Evolutionary conservation across 2,329 filamentous ascomycete genomes (phyloP).

Genomic region (Ampelomyces quisqualis): DNA sequence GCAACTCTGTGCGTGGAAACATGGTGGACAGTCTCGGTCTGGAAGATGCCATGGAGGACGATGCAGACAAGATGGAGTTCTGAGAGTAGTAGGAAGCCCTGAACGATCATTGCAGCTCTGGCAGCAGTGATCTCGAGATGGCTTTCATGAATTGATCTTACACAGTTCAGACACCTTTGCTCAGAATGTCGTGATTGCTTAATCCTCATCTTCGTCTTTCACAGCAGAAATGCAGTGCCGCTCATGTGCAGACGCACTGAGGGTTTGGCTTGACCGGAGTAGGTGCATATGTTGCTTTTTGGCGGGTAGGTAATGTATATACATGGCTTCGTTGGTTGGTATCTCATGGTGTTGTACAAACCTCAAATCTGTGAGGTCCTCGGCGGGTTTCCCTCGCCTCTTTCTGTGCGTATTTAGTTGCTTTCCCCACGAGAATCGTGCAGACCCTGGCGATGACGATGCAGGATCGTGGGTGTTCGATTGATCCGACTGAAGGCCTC

Average conservation of each 20-base stretch:
- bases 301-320: constrained; percentile 8
- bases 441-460: constrained; percentile 39
- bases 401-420: constrained; percentile 20
- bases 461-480: constrained; percentile 69
- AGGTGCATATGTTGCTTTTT: not conserved
- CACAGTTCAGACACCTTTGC: too few relatives aligned
- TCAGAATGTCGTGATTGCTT: constrained; percentile 24
- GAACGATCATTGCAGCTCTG: constrained; percentile 1
- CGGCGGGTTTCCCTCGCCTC: not conserved
- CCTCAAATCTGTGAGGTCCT: constrained; percentile 5
- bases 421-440: constrained; percentile 28
- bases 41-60: not conserved
- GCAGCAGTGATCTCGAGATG: constrained; percentile 3
- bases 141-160: not conserved
- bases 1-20: constrained; percentile 1
- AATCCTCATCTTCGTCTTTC: too few relatives aligned
- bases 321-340: constrained; percentile 10
- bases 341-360: constrained; percentile 20
- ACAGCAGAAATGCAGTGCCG: not conserved
- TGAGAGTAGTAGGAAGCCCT: constrained; percentile 3
- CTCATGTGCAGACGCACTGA: not conserved
- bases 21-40: not conserved
- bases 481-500: constrained; percentile 73
- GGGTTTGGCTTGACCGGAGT: not conserved
- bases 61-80: constrained; percentile 1